Evolutionary conservation across 2,329 filamentous ascomycete species (phyloP).

Genomic region (Tolypocladium ovalisporum): DNA sequence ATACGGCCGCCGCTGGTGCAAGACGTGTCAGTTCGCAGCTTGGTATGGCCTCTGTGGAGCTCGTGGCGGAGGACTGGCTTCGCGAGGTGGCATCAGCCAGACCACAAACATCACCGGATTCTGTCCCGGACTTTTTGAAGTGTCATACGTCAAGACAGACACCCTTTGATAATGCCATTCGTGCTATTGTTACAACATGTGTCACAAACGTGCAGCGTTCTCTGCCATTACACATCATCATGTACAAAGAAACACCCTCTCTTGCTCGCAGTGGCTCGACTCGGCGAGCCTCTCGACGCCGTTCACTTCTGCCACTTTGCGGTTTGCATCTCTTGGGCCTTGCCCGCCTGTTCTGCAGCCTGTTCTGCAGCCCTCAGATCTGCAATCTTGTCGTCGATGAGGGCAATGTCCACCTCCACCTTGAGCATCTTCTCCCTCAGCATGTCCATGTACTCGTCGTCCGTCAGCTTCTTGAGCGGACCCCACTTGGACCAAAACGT

Average conservation of each 20-base stretch:
- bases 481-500: constrained; percentile 58
- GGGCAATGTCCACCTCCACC: constrained; percentile 65
- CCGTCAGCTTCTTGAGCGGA: constrained; percentile 57
- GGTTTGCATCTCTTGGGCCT: background rate
- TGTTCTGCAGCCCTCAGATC: constrained; percentile 13
- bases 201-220: background rate
- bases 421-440: constrained; percentile 60
- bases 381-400: constrained; percentile 66
- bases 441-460: constrained; percentile 62
- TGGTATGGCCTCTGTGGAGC: background rate
- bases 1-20: too few species aligned
- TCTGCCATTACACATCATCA: background rate
- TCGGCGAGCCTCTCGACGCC: background rate
- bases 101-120: too few species aligned
- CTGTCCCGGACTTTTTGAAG: too few species aligned
- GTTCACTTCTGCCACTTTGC: background rate
- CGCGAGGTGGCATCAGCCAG: background rate
- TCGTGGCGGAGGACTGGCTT: background rate
- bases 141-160: too few species aligned
- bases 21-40: background rate
- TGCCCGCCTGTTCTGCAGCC: background rate
- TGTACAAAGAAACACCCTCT: background rate
- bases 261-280: background rate
- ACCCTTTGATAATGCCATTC: background rate
- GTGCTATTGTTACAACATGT: background rate